Evolutionary conservation across 257 asterid genomes (phyloP), one percentile per base, ranked within the genome.

Genomic region (Verbena officinalis): DNA sequence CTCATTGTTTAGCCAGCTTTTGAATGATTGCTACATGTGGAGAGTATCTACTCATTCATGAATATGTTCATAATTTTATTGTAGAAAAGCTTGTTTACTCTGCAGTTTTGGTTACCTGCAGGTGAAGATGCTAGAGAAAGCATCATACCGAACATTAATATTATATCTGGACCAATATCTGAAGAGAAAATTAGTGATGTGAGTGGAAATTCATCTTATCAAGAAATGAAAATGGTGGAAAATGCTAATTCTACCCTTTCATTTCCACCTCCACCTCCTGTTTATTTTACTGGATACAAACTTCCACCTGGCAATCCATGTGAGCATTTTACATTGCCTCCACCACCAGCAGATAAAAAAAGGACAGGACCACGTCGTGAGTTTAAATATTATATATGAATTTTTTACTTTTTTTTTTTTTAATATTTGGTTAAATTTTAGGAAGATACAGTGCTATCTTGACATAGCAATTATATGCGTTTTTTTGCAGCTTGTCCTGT

Each of bases 251-350:
- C 44, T 9, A 59, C 45, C 31, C 67, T 40, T 24, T 60, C 64
- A 15, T 54, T 55, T 39, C 70, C 81, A 21, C 64, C 60, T 24
- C 72, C 81, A 17, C 75, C 77, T 2, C 75, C 65, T 49, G 67
- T 53, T 31, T 82, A 73, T 71, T 86, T 86, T 74, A 69, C 77
- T 20, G 95, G 96, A 65, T 89, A 89, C 65, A 79, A 64, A 56
- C 91, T 88, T 59, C 96, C 89, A 57, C 84, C 86, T 21, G 96
- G 91, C 56, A 85, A 85, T 75, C 87, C 95, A 15, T 85, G 91
- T 49, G 86, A 85, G 74, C 70, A 77, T 73, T 85, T 88, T 72
- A 56, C 82, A 9, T 54, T 88, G 77, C 95, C 96, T 51, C 96
- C 96, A 0, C 96, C 96, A 27, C 95, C 91, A 36, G 84, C 94